Conservation (phyloP, 805 yeast genomes). For the Clavispora phyllophila region DNA sequence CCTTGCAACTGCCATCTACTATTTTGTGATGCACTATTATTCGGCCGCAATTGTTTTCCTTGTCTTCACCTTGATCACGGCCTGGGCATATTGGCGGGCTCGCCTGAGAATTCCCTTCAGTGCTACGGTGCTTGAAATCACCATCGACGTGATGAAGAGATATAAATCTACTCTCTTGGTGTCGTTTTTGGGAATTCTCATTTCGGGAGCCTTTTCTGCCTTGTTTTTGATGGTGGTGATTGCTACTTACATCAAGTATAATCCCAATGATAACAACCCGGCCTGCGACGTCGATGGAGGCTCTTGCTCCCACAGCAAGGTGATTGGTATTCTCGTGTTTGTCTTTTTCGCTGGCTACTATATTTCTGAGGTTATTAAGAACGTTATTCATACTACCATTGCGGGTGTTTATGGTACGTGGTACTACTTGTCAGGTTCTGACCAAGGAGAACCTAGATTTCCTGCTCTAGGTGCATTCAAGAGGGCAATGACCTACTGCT, state of each 20-base stretch:
- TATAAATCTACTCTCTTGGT: slow-evolving; percentile 67
- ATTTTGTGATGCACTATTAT: slow-evolving; percentile 62
- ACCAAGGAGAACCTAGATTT: slow-evolving; percentile 70
- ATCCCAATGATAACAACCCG: slow-evolving; percentile 47
- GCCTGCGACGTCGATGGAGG: slow-evolving; percentile 54
- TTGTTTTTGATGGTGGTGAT: slow-evolving; percentile 65
- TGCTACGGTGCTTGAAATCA: slow-evolving; percentile 60
- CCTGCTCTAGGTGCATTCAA: slow-evolving; percentile 79
- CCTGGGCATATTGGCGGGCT: slow-evolving; percentile 69
- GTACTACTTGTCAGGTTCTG: slow-evolving; percentile 76
- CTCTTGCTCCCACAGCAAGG: slow-evolving; percentile 48
- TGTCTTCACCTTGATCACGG: slow-evolving; percentile 58
- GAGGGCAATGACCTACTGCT: slow-evolving; percentile 77
- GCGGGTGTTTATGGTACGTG: slow-evolving; percentile 87
- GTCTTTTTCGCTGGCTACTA: slow-evolving; percentile 80
- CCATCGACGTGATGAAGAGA: slow-evolving; percentile 70
- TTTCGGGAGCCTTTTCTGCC: slow-evolving; percentile 58
- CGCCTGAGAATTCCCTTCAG: slow-evolving; percentile 69
- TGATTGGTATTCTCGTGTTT: slow-evolving; percentile 67
- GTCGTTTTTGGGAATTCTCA: slow-evolving; percentile 54
- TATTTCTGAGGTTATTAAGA: slow-evolving; percentile 77
- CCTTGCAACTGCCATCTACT: slow-evolving; percentile 71
- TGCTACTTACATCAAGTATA: slow-evolving; percentile 74
- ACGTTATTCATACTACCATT: slow-evolving; percentile 73
- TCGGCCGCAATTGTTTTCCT: slow-evolving; percentile 77